Percentiles rank a stretch among this genome's conserved stretches.
Conservation (phyloP, 2,329 filamentous ascomycete genomes). For the Zelopaecilomyces penicillatus region DNA sequence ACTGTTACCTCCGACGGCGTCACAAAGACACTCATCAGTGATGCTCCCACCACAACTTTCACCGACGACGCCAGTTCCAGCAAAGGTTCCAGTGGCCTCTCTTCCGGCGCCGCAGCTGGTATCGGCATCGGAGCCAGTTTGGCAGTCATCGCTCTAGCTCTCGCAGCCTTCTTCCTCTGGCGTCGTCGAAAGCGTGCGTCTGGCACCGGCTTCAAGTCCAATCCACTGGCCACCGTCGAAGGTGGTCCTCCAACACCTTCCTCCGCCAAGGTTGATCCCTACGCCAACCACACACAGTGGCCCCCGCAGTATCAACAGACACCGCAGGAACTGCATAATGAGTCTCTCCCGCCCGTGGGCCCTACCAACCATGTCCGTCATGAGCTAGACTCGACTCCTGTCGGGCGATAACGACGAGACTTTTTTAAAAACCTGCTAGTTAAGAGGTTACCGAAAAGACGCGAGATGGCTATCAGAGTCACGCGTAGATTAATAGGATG, state of each 20-base stretch:
- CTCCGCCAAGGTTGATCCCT: background rate
- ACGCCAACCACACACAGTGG: background rate
- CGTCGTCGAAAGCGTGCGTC: constrained; percentile 11
- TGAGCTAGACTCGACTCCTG: no score
- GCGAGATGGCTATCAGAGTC: no score
- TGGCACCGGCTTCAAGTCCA: background rate
- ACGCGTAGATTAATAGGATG: no score
- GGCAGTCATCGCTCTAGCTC: constrained; percentile 16
- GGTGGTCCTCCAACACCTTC: background rate
- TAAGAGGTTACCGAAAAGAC: no score
- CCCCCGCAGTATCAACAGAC: background rate
- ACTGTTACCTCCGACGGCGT: no score
- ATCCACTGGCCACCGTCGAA: background rate
- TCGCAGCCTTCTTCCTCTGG: constrained; percentile 20
- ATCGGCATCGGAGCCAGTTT: constrained; percentile 22
- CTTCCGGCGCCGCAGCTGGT: constrained; percentile 21
- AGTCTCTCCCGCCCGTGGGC: no score
- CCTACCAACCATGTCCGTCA: no score
- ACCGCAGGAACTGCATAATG: background rate
- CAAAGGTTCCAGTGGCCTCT: constrained; percentile 12
- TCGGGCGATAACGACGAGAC: no score
- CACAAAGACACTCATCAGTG: no score
- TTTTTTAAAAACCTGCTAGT: no score
- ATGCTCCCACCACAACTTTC: background rate
- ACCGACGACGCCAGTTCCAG: background rate